Conservation (phyloP, 305 asterid genomes). For the Fraxinus xanthoxyloides region DNA sequence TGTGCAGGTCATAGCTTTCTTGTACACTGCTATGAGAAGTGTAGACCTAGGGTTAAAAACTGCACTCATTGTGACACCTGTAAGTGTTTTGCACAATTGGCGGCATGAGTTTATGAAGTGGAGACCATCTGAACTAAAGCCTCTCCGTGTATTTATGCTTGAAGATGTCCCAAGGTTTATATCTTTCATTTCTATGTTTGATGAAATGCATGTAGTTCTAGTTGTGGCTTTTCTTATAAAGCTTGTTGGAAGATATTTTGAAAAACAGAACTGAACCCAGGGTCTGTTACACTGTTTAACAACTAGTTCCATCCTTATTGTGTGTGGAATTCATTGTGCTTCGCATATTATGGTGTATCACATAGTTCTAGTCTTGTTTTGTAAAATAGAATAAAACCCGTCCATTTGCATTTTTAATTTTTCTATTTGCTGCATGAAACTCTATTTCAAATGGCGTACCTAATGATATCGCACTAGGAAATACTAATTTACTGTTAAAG, state of each 20-base stretch:
- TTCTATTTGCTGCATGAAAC: neutral
- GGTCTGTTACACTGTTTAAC: slow-evolving; percentile 8
- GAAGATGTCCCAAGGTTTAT: slow-evolving; percentile 89
- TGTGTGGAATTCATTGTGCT: slow-evolving; percentile 14
- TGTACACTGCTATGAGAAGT: slow-evolving; percentile 88
- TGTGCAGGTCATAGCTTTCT: slow-evolving; percentile 81
- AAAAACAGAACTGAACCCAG: slow-evolving; percentile 9
- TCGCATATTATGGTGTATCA: neutral
- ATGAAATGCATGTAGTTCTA: slow-evolving; percentile 2
- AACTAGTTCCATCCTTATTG: neutral
- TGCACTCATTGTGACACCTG: slow-evolving; percentile 91
- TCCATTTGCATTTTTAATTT: slow-evolving; percentile 4
- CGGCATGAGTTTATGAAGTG: slow-evolving; percentile 84
- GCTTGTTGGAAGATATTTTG: neutral
- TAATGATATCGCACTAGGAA: neutral
- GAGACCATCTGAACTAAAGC: slow-evolving; percentile 90
- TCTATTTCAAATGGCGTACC: neutral
- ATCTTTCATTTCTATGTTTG: slow-evolving; percentile 10
- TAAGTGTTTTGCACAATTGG: slow-evolving; percentile 98
- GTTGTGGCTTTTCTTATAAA: slow-evolving; percentile 2
- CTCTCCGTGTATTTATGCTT: slow-evolving; percentile 86
- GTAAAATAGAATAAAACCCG: slow-evolving; percentile 4
- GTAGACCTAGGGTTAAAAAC: slow-evolving; percentile 82
- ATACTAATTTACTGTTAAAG: slow-evolving; percentile 1
- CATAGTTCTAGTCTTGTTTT: neutral